Conservation (phyloP, 768 basidiomycete genomes). For the Pleurotus cornucopiae region DNA sequence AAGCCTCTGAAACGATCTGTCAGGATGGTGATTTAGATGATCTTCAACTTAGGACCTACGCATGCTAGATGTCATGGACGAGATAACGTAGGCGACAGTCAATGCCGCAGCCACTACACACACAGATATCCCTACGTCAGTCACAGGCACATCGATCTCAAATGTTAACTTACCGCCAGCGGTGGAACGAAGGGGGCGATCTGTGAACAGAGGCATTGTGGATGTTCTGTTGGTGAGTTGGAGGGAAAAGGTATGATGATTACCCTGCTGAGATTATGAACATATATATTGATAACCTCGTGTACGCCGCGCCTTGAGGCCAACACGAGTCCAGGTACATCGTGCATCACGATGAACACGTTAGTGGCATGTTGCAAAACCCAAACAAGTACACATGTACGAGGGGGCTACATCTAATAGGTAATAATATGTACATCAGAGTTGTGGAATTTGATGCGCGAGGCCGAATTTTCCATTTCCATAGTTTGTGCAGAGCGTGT, state of each 20-base stretch:
- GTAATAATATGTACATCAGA: not conserved
- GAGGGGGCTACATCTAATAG: not conserved
- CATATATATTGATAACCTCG: slow-evolving; percentile 5
- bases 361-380: not conserved
- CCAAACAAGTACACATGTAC: not conserved
- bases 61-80: slow-evolving; percentile 43
- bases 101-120: slow-evolving; percentile 44
- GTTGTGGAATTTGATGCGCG: too few relatives aligned
- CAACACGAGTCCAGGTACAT: slow-evolving; percentile 4
- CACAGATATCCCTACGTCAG: not conserved
- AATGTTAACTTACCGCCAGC: slow-evolving; percentile 28
- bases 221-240: slow-evolving; percentile 2
- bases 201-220: slow-evolving; percentile 45
- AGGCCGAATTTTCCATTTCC: too few relatives aligned
- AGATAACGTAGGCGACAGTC: slow-evolving; percentile 44
- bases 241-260: not conserved
- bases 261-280: not conserved
- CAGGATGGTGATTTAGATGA: slow-evolving; percentile 1
- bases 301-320: slow-evolving; percentile 6
- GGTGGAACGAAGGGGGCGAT: slow-evolving; percentile 42
- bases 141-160: too few relatives aligned
- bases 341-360: not conserved
- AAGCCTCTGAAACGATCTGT: slow-evolving; percentile 38
- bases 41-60: slow-evolving; percentile 25
- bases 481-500: not conserved